Evolutionary conservation across 2,329 filamentous ascomycete genomes (phyloP).

Genomic region (Claviceps digitariae): DNA sequence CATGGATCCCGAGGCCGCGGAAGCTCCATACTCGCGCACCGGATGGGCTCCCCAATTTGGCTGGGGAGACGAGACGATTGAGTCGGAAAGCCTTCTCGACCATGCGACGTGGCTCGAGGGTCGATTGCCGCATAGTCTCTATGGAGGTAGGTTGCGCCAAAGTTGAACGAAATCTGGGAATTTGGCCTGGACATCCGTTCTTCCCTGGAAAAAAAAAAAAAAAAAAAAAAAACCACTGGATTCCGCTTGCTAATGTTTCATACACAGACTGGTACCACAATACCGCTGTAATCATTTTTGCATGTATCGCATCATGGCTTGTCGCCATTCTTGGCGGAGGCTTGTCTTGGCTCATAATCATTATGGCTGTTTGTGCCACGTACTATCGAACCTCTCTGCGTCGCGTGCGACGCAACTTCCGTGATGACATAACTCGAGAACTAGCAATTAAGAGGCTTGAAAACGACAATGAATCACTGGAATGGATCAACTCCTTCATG

Average conservation of each 20-base stretch:
- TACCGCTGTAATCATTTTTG: conserved; percentile 83
- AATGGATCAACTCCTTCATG: conserved; percentile 99
- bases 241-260: not conserved
- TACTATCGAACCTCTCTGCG: conserved; percentile 95
- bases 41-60: conserved; percentile 88
- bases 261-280: conserved; percentile 97
- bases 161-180: not conserved
- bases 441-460: conserved; percentile 78
- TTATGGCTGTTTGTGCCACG: conserved; percentile 85
- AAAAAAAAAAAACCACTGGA: not conserved
- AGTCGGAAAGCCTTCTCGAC: conserved; percentile 61
- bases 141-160: conserved; percentile 51
- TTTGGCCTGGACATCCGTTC: not conserved
- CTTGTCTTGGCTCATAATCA: conserved; percentile 79
- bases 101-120: conserved; percentile 80
- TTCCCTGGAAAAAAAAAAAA: too few relatives aligned
- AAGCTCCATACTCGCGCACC: conserved; percentile 35
- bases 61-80: conserved; percentile 41
- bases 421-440: conserved; percentile 84
- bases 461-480: conserved; percentile 79
- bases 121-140: conserved; percentile 77
- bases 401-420: conserved; percentile 85
- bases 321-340: conserved; percentile 82
- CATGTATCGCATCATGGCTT: conserved; percentile 81
- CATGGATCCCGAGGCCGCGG: conserved; percentile 38